These are phyloP conservation scores for Cladosporium cucumerinum DNA, from an alignment of 2,329 filamentous ascomycete species.

Conservation along the genomic window DNA sequence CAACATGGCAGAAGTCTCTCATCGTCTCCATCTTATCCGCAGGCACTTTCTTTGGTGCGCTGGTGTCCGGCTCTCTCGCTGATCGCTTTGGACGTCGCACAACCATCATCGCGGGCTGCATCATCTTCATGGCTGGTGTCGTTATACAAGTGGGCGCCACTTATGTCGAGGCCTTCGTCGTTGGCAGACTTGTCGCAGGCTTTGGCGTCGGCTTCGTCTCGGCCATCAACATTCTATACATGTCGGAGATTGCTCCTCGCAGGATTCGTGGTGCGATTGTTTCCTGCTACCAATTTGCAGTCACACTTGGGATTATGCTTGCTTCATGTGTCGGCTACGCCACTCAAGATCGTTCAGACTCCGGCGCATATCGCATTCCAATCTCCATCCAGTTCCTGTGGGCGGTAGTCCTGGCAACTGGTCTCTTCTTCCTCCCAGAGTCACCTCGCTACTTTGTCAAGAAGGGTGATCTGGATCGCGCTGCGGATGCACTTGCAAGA, in stretches of 20 bases:
- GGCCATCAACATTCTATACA: constrained; percentile 53
- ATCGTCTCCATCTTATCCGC: constrained; percentile 73
- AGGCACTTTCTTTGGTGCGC: constrained; percentile 72
- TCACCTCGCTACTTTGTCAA: constrained; percentile 83
- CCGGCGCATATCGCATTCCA: constrained; percentile 73
- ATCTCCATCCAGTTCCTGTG: constrained; percentile 77
- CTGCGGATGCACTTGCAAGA: constrained; percentile 61
- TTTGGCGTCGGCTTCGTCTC: constrained; percentile 71
- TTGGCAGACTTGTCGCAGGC: constrained; percentile 71
- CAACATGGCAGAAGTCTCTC: constrained; percentile 48
- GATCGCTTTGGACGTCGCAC: constrained; percentile 64
- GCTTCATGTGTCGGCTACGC: constrained; percentile 72
- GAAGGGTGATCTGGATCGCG: constrained; percentile 65
- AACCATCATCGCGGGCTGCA: constrained; percentile 59
- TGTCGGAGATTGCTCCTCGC: constrained; percentile 47
- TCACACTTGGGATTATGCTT: constrained; percentile 74
- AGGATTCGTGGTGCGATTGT: constrained; percentile 77
- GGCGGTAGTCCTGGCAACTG: constrained; percentile 69
- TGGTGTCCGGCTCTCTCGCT: constrained; percentile 55
- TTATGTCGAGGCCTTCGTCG: constrained; percentile 61
- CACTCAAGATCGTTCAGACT: constrained; percentile 60
- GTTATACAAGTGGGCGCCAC: constrained; percentile 60
- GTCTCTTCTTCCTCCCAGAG: constrained; percentile 75
- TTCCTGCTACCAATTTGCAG: constrained; percentile 77
- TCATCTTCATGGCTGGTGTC: constrained; percentile 58